These are phyloP conservation scores for Fusarium tjaetaba DNA, from an alignment of 2,329 filamentous ascomycete species.

Conservation along the genomic window DNA sequence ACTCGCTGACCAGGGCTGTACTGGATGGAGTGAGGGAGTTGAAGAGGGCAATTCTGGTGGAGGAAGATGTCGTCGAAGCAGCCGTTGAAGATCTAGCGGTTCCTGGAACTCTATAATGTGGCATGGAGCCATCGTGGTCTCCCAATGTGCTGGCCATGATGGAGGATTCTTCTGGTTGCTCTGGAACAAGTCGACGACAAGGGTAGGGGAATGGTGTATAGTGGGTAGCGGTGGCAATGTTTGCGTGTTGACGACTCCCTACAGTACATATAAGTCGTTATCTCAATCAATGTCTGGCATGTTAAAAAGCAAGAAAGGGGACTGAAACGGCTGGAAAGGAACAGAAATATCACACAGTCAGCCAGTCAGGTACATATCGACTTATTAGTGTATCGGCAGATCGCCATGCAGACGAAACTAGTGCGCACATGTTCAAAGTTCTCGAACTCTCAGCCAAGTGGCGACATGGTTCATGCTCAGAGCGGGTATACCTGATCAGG, in stretches of 20 bases:
- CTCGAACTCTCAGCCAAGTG: conserved; percentile 22
- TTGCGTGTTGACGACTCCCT: neutral
- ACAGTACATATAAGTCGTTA: neutral
- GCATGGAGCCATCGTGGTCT: conserved; percentile 5
- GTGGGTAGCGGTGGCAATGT: neutral
- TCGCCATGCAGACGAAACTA: conserved; percentile 23
- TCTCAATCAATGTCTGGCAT: conserved; percentile 1
- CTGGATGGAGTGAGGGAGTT: conserved; percentile 30
- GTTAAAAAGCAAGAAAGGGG: neutral
- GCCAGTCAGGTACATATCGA: neutral
- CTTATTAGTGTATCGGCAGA: conserved; percentile 23
- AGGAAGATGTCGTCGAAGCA: conserved; percentile 26
- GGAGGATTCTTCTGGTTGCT: neutral
- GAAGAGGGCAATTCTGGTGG: conserved; percentile 27
- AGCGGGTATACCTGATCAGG: conserved; percentile 28
- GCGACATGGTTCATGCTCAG: conserved; percentile 24
- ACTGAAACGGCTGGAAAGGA: conserved; percentile 4
- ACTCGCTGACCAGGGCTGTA: conserved; percentile 33
- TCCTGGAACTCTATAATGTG: conserved; percentile 20
- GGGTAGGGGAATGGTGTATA: neutral
- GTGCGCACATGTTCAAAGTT: conserved; percentile 11
- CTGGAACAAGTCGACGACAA: neutral
- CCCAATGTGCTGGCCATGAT: conserved; percentile 17
- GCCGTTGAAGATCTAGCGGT: conserved; percentile 27
- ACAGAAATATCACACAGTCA: conserved; percentile 10